Conservation (phyloP, 257 asterid genomes). For the Nicotiana knightiana region DNA sequence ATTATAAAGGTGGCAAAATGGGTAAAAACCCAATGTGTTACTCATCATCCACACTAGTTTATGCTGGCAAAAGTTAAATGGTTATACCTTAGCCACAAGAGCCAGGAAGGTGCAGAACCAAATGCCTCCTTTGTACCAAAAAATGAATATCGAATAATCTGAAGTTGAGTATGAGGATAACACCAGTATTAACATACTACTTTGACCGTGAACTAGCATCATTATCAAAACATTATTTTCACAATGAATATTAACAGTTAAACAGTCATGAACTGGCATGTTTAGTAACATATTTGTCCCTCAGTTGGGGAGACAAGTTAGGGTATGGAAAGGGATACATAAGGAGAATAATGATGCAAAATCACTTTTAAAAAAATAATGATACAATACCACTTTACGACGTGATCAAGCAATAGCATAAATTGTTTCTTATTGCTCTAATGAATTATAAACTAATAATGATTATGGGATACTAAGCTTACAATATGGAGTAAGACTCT, state of each 20-base stretch:
- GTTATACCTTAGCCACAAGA: constrained; percentile 61
- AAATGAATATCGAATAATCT: constrained; percentile 65
- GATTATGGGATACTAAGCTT: background rate
- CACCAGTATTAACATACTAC: background rate
- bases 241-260: background rate
- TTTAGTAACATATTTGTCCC: background rate
- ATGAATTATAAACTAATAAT: background rate
- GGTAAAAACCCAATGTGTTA: background rate
- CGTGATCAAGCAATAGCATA: background rate
- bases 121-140: constrained; percentile 76
- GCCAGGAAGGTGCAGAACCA: constrained; percentile 75
- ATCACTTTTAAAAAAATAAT: background rate
- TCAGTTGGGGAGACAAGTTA: background rate
- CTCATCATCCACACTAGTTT: too few species aligned
- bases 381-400: background rate
- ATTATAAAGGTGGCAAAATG: background rate
- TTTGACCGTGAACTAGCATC: background rate
- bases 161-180: background rate
- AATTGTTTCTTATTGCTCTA: background rate
- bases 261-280: background rate
- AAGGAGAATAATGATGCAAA: background rate
- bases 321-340: background rate
- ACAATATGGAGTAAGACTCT: background rate
- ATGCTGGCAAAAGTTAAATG: background rate
- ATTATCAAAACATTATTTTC: background rate